Percentiles rank a stretch among this genome's conserved stretches.
These are phyloP conservation scores for Agastache rugosa DNA, from an alignment of 257 asterid species.

Conservation along the genomic window DNA sequence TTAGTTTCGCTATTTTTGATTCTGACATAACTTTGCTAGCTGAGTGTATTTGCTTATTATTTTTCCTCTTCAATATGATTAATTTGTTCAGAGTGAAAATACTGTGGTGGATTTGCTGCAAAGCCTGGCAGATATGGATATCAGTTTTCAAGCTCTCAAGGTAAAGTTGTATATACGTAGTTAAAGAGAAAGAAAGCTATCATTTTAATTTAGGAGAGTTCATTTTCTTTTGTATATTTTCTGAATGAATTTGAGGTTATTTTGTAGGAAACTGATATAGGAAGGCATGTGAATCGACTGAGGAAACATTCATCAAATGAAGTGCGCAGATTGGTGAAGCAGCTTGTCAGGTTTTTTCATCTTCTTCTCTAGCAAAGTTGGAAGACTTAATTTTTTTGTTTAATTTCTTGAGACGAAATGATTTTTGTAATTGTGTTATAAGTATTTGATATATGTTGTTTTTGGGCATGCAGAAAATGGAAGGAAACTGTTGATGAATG, in stretches of 20 bases:
- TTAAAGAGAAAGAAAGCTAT: not conserved
- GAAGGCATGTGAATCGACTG: slow-evolving; percentile 83
- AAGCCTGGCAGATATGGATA: slow-evolving; percentile 84
- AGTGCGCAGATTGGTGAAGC: slow-evolving; percentile 85
- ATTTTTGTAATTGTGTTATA: slow-evolving; percentile 1
- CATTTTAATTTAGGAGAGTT: slow-evolving; percentile 31
- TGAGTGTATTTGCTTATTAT: not conserved
- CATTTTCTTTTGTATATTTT: not conserved
- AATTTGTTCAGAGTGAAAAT: slow-evolving; percentile 63
- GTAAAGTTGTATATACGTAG: slow-evolving; percentile 38
- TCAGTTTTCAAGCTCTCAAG: slow-evolving; percentile 80
- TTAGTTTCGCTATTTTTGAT: not conserved
- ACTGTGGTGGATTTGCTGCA: slow-evolving; percentile 75
- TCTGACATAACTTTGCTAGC: not conserved
- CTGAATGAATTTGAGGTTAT: slow-evolving; percentile 28
- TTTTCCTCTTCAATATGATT: not conserved
- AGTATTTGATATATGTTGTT: slow-evolving; percentile 20
- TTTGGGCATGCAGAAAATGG: slow-evolving; percentile 71
- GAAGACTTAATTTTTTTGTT: not conserved
- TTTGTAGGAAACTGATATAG: slow-evolving; percentile 83
- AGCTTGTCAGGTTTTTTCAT: slow-evolving; percentile 80
- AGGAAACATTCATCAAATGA: slow-evolving; percentile 83
- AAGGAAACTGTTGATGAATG: slow-evolving; percentile 92
- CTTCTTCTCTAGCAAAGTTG: not conserved
- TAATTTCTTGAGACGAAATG: not conserved